Percentiles rank a stretch among this genome's conserved stretches.
These are phyloP conservation scores for Skeletonema costatum DNA, from an alignment of 108 stramenopile genomes.

Conservation along the genomic window DNA sequence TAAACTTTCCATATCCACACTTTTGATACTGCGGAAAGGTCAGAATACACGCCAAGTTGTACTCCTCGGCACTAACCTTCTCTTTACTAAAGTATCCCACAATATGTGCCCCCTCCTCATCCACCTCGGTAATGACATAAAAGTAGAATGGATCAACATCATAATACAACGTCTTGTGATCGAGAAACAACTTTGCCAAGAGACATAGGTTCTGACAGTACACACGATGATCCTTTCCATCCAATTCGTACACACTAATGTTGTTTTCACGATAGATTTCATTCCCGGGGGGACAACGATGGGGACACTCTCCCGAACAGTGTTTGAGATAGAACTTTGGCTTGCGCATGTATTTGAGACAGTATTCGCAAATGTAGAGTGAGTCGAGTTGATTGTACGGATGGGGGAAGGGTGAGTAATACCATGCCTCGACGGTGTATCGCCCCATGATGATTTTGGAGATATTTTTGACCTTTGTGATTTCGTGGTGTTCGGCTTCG, in stretches of 20 bases:
- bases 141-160: conserved; percentile 99
- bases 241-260: conserved; percentile 91
- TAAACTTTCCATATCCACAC: conserved; percentile 98
- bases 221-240: conserved; percentile 93
- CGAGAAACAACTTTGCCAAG: conserved; percentile 98
- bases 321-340: conserved; percentile 81
- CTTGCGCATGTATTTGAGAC: conserved; percentile 92
- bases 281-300: conserved; percentile 91
- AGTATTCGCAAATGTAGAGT: conserved; percentile 97
- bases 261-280: conserved; percentile 91
- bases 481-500: conserved; percentile 97
- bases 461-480: conserved; percentile 99
- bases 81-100: conserved; percentile 99
- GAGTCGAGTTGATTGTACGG: conserved; percentile 77
- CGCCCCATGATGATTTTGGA: conserved; percentile 90
- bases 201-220: conserved; percentile 99
- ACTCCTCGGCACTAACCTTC: conserved; percentile 90
- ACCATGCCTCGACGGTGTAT: conserved; percentile 91
- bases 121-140: conserved; percentile 97
- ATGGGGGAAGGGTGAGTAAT: conserved; percentile 95
- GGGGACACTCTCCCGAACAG: conserved; percentile 52
- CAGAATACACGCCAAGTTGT: conserved; percentile 98
- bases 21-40: conserved; percentile 99
- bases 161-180: conserved; percentile 99
- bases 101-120: conserved; percentile 89